Evolutionary conservation across 2,329 filamentous ascomycete genomes (phyloP).

Genomic region (Beauveria brongniartii): DNA sequence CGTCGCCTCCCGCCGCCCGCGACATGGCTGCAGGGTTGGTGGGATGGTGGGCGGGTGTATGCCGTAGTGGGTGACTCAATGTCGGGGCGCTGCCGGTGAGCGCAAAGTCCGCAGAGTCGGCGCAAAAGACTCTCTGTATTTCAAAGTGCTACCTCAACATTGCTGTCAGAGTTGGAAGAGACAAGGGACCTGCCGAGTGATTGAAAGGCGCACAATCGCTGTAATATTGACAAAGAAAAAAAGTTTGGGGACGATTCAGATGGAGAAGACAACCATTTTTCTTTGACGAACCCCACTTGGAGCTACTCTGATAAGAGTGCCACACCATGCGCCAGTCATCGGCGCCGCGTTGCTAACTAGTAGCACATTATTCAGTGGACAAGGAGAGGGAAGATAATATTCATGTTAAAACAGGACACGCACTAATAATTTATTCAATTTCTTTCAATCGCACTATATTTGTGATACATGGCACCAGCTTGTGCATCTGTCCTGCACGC

Average conservation of each 20-base stretch:
- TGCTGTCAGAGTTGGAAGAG: not conserved
- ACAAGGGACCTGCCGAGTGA: not conserved
- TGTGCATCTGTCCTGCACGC: not conserved
- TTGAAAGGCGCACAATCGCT: not conserved
- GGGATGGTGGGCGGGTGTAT: slow-evolving; percentile 4
- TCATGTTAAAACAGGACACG: not conserved
- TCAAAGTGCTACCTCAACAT: slow-evolving; percentile 2
- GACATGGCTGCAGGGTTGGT: slow-evolving; percentile 7
- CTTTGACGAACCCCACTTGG: slow-evolving; percentile 8
- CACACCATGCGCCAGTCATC: not conserved
- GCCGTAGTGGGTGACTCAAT: slow-evolving; percentile 3
- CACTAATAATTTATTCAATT: not conserved
- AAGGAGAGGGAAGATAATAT: not conserved
- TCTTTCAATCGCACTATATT: not conserved
- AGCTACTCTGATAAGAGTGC: not conserved
- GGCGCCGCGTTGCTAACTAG: not conserved
- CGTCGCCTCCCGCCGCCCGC: slow-evolving; percentile 21
- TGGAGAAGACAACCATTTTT: slow-evolving; percentile 9
- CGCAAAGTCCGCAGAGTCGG: not conserved
- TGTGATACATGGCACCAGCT: slow-evolving; percentile 2
- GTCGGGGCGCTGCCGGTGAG: not conserved
- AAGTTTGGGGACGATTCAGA: slow-evolving; percentile 10
- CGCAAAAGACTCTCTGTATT: slow-evolving; percentile 2
- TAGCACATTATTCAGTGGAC: not conserved
- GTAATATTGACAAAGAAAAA: not conserved